These are phyloP conservation scores for Dunaliella primolecta DNA, from an alignment of 139 green algal species.

Conservation along the genomic window DNA sequence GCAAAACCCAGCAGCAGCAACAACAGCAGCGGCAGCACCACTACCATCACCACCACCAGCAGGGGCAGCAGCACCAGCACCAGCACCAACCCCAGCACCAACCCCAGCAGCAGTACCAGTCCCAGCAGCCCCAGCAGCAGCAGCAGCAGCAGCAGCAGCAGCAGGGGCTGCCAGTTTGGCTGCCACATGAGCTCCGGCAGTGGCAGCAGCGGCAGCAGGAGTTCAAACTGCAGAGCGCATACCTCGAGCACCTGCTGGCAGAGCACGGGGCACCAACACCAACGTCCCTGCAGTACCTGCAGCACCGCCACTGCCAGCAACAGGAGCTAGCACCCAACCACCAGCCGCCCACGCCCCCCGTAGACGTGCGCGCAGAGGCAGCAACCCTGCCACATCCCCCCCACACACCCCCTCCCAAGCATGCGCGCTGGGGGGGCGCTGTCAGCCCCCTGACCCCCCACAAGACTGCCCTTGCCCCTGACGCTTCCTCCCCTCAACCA, in stretches of 20 bases:
- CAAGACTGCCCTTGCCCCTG: too few relatives aligned
- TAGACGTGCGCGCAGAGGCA: background rate
- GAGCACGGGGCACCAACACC: too few relatives aligned
- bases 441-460: too few relatives aligned
- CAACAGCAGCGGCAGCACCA: too few relatives aligned
- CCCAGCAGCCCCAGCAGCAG: background rate
- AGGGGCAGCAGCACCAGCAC: background rate
- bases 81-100: background rate
- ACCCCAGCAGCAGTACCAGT: background rate
- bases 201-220: conserved; percentile 20
- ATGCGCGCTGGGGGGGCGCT: too few relatives aligned
- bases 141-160: background rate
- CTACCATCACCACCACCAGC: too few relatives aligned
- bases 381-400: background rate
- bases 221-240: too few relatives aligned
- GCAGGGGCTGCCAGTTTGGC: too few relatives aligned
- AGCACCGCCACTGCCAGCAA: background rate
- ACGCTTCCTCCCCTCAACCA: too few relatives aligned
- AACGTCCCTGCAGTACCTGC: background rate
- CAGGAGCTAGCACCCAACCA: background rate
- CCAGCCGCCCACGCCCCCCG: background rate
- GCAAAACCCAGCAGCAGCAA: too few relatives aligned
- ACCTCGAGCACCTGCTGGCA: too few relatives aligned
- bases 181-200: background rate
- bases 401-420: too few relatives aligned